These are phyloP conservation scores for Silybum marianum DNA, from an alignment of 129 eudicot species.

Conservation along the genomic window DNA sequence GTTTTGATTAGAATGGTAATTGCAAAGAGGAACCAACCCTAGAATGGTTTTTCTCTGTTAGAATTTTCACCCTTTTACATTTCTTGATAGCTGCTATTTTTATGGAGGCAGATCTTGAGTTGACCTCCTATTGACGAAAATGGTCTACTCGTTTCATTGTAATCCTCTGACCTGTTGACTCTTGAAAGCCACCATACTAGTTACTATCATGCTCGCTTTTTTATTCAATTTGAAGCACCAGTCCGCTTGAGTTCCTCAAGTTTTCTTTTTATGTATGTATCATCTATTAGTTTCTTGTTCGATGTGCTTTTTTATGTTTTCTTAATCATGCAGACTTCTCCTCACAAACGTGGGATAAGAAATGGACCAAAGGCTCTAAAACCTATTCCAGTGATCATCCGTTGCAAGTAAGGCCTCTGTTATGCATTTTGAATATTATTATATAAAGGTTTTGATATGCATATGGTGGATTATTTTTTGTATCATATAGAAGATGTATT, in stretches of 20 bases:
- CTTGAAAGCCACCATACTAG: no score
- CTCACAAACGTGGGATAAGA: slow-evolving; percentile 76
- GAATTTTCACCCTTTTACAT: not conserved
- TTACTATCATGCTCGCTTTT: no score
- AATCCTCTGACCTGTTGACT: not conserved
- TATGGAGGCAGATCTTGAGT: not conserved
- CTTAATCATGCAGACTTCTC: slow-evolving; percentile 46
- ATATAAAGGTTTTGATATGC: not conserved
- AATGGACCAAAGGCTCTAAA: slow-evolving; percentile 91
- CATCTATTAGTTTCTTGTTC: not conserved
- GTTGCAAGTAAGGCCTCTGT: slow-evolving; percentile 67
- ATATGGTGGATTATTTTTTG: not conserved
- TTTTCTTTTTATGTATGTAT: not conserved
- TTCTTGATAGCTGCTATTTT: not conserved
- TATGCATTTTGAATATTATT: not conserved
- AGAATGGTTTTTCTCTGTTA: not conserved
- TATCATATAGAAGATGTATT: not conserved
- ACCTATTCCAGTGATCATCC: no score
- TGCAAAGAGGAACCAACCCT: not conserved
- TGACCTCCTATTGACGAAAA: not conserved
- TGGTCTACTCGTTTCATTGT: not conserved
- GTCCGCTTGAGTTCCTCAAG: not conserved
- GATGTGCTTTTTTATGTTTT: not conserved
- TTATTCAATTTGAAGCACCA: not conserved
- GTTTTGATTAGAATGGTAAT: not conserved